Percentiles rank a stretch among this genome's conserved stretches.
Conservation (phyloP, 2,329 filamentous ascomycete genomes). For the Alternaria consortialis region DNA sequence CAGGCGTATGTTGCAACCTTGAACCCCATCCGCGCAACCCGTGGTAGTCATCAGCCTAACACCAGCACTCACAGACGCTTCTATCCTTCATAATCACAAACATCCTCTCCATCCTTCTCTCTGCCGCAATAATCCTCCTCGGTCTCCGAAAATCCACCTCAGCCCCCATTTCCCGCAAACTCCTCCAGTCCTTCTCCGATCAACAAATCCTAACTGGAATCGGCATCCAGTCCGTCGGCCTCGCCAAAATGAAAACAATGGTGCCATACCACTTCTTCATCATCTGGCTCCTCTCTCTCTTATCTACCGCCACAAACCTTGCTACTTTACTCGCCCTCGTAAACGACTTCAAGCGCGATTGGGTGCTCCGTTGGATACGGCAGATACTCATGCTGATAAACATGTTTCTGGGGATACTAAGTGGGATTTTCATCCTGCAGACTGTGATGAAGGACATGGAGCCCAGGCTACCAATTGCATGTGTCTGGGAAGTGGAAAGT, state of each 20-base stretch:
- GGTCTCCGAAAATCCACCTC: slow-evolving; percentile 59
- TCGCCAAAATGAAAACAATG: slow-evolving; percentile 67
- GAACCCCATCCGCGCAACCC: neutral
- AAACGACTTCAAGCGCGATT: slow-evolving; percentile 71
- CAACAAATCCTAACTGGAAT: slow-evolving; percentile 75
- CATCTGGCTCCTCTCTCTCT: slow-evolving; percentile 72
- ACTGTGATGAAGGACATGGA: slow-evolving; percentile 63
- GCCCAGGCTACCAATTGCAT: slow-evolving; percentile 67
- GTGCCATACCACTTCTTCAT: slow-evolving; percentile 76
- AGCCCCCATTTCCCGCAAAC: slow-evolving; percentile 66
- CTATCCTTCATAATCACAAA: slow-evolving; percentile 74
- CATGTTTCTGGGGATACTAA: slow-evolving; percentile 65
- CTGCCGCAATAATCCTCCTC: slow-evolving; percentile 65
- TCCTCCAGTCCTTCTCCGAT: slow-evolving; percentile 72
- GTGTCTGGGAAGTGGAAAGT: slow-evolving; percentile 63
- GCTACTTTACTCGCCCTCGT: slow-evolving; percentile 71
- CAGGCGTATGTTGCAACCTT: slow-evolving; percentile 57
- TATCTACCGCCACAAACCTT: slow-evolving; percentile 73
- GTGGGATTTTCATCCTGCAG: slow-evolving; percentile 66
- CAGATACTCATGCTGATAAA: slow-evolving; percentile 73
- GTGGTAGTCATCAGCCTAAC: neutral
- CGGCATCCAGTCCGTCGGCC: slow-evolving; percentile 70
- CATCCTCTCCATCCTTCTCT: slow-evolving; percentile 64
- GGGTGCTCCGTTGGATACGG: slow-evolving; percentile 72
- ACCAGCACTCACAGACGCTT: slow-evolving; percentile 54